Evolutionary conservation across 2,329 filamentous ascomycete genomes (phyloP).

Genomic region (Ceratocystis eucalypticola): DNA sequence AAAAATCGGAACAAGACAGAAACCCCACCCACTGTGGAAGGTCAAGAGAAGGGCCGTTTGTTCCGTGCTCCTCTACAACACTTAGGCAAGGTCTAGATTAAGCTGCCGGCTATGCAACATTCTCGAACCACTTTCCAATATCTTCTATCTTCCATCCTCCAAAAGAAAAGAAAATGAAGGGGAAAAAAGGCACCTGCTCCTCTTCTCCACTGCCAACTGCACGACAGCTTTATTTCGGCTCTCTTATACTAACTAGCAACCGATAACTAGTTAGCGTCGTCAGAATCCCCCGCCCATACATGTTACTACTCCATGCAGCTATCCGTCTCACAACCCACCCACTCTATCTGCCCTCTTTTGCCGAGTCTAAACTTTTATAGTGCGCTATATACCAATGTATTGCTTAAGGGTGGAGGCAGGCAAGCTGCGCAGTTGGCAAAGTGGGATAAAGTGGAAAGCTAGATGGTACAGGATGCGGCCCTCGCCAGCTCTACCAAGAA

Average conservation of each 20-base stretch:
- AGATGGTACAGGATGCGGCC: neutral
- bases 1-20: neutral
- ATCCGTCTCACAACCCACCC: neutral
- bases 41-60: too few species aligned
- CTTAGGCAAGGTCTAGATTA: too few species aligned
- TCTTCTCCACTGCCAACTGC: neutral
- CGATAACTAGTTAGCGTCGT: neutral
- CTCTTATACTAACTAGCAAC: neutral
- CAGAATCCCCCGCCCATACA: neutral
- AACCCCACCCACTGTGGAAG: too few species aligned
- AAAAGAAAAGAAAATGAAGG: too few species aligned
- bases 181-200: neutral
- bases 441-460: neutral
- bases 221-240: neutral
- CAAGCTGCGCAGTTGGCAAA: neutral
- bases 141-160: neutral
- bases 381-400: slow-evolving; percentile 1
- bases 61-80: too few species aligned
- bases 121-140: neutral
- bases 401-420: neutral
- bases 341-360: neutral
- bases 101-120: neutral
- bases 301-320: neutral
- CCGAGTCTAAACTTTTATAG: neutral
- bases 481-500: neutral